A percentile compares a stretch with the other conserved stretches of the same genome.
Conservation (phyloP, 345 rosid species). For the Salix caprea region DNA sequence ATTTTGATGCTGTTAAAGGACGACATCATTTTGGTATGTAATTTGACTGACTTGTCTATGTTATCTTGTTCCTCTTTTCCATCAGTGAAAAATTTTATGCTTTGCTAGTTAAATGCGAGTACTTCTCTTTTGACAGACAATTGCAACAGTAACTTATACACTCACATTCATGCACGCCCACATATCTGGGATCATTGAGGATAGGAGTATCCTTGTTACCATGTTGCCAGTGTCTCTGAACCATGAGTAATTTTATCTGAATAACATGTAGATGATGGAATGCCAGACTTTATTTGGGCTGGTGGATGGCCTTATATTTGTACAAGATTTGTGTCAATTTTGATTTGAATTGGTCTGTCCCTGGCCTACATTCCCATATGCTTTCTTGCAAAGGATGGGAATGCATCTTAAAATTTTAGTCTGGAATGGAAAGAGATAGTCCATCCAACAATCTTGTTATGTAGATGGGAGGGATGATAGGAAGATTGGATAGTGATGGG, state of each 20-base stretch:
- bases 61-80: not conserved
- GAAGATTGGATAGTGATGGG: not conserved
- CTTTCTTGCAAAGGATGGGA: not conserved
- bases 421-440: not conserved
- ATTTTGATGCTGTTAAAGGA: slow-evolving; percentile 91
- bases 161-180: no score
- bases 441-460: not conserved
- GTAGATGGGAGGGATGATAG: not conserved
- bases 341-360: not conserved
- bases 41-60: not conserved
- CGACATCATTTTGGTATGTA: slow-evolving; percentile 57
- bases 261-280: not conserved
- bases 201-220: not conserved
- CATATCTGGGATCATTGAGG: not conserved
- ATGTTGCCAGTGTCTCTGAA: not conserved
- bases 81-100: not conserved
- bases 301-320: not conserved
- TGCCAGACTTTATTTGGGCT: not conserved
- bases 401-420: not conserved
- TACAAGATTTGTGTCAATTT: not conserved
- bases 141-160: no score
- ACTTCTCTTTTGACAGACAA: no score
- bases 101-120: not conserved
- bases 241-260: not conserved
- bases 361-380: not conserved